phyloP scores from a whole-genome alignment of 805 yeast species.

The Saccharomycopsis schoenii region DNA sequence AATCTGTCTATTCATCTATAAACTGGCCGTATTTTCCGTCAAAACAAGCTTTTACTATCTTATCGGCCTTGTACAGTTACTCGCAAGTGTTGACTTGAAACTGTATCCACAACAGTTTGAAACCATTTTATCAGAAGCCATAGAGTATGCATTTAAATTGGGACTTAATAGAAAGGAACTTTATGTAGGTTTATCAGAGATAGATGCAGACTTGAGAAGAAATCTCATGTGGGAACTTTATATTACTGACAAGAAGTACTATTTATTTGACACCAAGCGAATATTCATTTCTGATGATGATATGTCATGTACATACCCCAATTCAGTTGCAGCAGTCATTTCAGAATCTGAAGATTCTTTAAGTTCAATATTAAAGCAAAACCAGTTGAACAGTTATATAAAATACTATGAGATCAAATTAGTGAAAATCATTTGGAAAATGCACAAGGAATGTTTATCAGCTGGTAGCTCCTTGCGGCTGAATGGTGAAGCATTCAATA shows the following conservation, averaged over 20 bases:
- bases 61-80: slow-evolving; percentile 1
- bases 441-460: slow-evolving; percentile 3
- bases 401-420: neutral
- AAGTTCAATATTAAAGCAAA: neutral
- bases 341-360: neutral
- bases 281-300: slow-evolving; percentile 4
- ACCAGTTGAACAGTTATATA: neutral
- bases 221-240: slow-evolving; percentile 6
- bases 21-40: neutral
- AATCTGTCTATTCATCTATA: slow-evolving; percentile 1
- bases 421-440: neutral
- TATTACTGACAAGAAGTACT: neutral
- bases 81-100: neutral
- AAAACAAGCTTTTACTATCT: neutral
- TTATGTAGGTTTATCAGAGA: slow-evolving; percentile 1
- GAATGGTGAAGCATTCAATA: neutral
- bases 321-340: slow-evolving; percentile 2
- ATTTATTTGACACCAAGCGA: neutral
- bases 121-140: slow-evolving; percentile 1
- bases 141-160: neutral
- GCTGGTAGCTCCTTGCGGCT: neutral
- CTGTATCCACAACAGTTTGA: neutral
- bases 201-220: slow-evolving; percentile 5
- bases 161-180: slow-evolving; percentile 3
- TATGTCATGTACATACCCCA: slow-evolving; percentile 6